Conservation (phyloP, 78 protist species). For the Cavenderia fasciculata region DNA sequence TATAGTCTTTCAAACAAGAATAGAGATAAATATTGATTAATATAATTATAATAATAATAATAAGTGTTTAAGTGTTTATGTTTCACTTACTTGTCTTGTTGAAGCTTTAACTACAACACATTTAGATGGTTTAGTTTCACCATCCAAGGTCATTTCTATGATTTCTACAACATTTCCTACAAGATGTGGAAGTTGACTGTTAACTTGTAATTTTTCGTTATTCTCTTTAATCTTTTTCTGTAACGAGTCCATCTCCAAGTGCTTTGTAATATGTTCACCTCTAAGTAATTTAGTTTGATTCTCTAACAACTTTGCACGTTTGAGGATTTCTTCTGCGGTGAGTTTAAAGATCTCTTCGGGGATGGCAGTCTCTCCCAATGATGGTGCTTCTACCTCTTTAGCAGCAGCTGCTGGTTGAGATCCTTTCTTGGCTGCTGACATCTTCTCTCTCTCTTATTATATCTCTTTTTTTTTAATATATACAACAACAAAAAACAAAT, state of each 20-base stretch:
- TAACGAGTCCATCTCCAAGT: slow-evolving; percentile 66
- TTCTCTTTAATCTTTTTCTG: slow-evolving; percentile 95
- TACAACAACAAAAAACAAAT: no score
- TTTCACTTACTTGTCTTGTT: slow-evolving; percentile 64
- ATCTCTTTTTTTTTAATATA: not conserved
- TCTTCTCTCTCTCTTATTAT: slow-evolving; percentile 14
- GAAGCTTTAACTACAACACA: slow-evolving; percentile 79
- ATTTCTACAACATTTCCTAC: slow-evolving; percentile 98
- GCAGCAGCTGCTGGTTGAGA: not conserved
- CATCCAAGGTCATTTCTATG: slow-evolving; percentile 75
- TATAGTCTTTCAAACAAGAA: slow-evolving; percentile 91
- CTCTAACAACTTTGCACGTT: slow-evolving; percentile 55
- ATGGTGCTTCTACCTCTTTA: slow-evolving; percentile 22
- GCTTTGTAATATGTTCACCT: slow-evolving; percentile 57
- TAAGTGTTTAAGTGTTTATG: not conserved
- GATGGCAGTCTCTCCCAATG: slow-evolving; percentile 57
- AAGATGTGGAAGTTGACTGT: slow-evolving; percentile 98
- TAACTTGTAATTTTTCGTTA: slow-evolving; percentile 93
- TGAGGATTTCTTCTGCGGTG: slow-evolving; percentile 51
- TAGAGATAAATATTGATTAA: not conserved
- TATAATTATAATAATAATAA: not conserved
- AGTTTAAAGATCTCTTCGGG: slow-evolving; percentile 76
- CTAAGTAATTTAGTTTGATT: slow-evolving; percentile 67
- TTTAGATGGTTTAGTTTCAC: slow-evolving; percentile 62
- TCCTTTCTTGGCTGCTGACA: no score